These are phyloP conservation scores for Ophiostoma himal-ulmi DNA, from an alignment of 2,329 filamentous ascomycete genomes.

Conservation along the genomic window DNA sequence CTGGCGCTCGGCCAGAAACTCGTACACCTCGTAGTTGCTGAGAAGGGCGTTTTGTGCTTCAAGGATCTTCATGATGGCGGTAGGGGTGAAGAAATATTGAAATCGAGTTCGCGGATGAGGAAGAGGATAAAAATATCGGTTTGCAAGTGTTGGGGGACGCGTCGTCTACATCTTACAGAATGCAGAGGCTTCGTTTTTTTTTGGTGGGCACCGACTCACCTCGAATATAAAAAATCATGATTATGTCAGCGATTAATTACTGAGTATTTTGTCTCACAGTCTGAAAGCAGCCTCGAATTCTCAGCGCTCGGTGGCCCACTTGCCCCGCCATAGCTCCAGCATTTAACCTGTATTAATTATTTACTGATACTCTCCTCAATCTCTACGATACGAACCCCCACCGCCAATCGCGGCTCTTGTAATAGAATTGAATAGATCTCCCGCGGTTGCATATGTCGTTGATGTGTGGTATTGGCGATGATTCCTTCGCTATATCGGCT, in stretches of 20 bases:
- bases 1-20: conserved; percentile 49
- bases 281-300: conserved; percentile 8
- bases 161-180: not conserved
- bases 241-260: not conserved
- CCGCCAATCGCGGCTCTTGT: conserved; percentile 19
- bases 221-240: not conserved
- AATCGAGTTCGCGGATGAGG: not conserved
- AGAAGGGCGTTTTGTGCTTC: conserved; percentile 64
- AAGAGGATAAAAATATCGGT: not conserved
- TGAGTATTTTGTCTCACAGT: not conserved
- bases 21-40: conserved; percentile 67
- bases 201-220: conserved; percentile 15
- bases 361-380: not conserved
- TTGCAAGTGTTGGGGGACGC: not conserved
- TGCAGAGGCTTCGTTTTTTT: conserved; percentile 1
- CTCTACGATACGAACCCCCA: not conserved
- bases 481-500: not conserved
- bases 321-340: conserved; percentile 22
- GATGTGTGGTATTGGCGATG: not conserved
- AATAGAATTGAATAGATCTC: not conserved
- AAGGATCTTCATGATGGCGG: conserved; percentile 58
- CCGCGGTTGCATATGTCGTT: not conserved
- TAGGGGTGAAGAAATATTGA: not conserved
- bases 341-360: not conserved
- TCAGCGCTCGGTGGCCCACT: conserved; percentile 17